Evolutionary conservation across 2,329 filamentous ascomycete genomes (phyloP).

Genomic region (Xylariaceae sp.): DNA sequence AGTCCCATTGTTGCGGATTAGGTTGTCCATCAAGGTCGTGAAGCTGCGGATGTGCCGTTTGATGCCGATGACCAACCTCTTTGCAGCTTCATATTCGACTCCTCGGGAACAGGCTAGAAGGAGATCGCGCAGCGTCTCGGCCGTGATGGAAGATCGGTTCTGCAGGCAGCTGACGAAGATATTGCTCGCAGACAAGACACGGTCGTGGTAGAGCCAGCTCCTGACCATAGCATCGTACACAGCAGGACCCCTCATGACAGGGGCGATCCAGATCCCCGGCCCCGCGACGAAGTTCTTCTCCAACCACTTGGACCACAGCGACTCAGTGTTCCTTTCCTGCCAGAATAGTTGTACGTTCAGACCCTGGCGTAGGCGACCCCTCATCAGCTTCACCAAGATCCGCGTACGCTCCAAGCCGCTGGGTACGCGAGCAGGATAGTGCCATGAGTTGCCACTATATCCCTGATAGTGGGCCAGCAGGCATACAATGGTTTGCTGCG

Average conservation of each 20-base stretch:
- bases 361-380: slow-evolving; percentile 30
- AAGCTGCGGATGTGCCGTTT: slow-evolving; percentile 14
- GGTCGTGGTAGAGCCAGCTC: slow-evolving; percentile 39
- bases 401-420: slow-evolving; percentile 36
- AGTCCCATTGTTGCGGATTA: slow-evolving; percentile 9
- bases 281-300: slow-evolving; percentile 23
- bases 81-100: slow-evolving; percentile 14
- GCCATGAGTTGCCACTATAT: too few relatives aligned
- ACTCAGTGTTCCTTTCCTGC: too few relatives aligned
- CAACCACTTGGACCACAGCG: slow-evolving; percentile 16
- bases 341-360: slow-evolving; percentile 17
- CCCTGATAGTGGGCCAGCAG: slow-evolving; percentile 46
- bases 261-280: slow-evolving; percentile 27
- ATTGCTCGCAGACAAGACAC: slow-evolving; percentile 19
- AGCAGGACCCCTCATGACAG: slow-evolving; percentile 28
- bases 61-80: slow-evolving; percentile 18
- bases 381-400: slow-evolving; percentile 36
- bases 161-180: slow-evolving; percentile 22
- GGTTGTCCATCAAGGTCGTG: slow-evolving; percentile 9
- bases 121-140: slow-evolving; percentile 19
- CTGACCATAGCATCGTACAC: slow-evolving; percentile 39
- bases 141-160: slow-evolving; percentile 10
- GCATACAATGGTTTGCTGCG: slow-evolving; percentile 39
- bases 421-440: too few relatives aligned
- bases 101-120: slow-evolving; percentile 16